Conservation (phyloP, 2,329 filamentous ascomycete genomes). For the Claviceps monticola region DNA sequence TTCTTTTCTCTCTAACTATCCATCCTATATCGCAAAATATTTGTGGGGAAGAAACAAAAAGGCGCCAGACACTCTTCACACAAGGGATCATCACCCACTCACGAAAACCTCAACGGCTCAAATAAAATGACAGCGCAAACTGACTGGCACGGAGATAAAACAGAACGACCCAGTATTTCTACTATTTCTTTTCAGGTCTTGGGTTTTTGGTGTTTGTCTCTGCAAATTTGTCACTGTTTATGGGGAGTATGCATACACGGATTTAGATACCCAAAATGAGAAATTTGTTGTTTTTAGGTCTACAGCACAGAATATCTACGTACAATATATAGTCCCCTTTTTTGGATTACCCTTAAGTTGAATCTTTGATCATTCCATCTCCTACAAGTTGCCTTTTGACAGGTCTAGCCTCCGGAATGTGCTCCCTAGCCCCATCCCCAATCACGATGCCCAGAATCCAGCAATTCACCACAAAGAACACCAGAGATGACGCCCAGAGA, state of each 20-base stretch:
- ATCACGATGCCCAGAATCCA: conserved; percentile 79
- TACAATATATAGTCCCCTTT: too few relatives aligned
- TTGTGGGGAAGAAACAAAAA: background rate
- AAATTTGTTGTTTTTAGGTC: conserved; percentile 1
- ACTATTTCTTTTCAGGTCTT: background rate
- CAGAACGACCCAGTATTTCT: background rate
- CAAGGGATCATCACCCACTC: background rate
- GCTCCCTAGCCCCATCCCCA: conserved; percentile 35
- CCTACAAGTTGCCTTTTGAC: too few relatives aligned
- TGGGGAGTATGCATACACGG: conserved; percentile 3
- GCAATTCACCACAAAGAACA: conserved; percentile 75
- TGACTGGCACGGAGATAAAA: background rate
- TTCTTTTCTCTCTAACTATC: too few relatives aligned
- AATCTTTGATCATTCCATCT: too few relatives aligned
- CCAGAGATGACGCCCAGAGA: conserved; percentile 59
- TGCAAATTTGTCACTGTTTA: too few relatives aligned
- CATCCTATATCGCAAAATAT: too few relatives aligned
- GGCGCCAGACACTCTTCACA: background rate
- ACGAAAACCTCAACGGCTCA: background rate
- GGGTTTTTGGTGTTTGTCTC: background rate
- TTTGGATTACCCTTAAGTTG: too few relatives aligned
- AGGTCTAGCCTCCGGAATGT: too few relatives aligned
- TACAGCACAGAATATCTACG: background rate
- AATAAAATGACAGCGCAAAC: too few relatives aligned
- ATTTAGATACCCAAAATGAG: conserved; percentile 10